Evolutionary conservation across 768 basidiomycete genomes (phyloP).

Genomic region (Pleurotus giganteus): DNA sequence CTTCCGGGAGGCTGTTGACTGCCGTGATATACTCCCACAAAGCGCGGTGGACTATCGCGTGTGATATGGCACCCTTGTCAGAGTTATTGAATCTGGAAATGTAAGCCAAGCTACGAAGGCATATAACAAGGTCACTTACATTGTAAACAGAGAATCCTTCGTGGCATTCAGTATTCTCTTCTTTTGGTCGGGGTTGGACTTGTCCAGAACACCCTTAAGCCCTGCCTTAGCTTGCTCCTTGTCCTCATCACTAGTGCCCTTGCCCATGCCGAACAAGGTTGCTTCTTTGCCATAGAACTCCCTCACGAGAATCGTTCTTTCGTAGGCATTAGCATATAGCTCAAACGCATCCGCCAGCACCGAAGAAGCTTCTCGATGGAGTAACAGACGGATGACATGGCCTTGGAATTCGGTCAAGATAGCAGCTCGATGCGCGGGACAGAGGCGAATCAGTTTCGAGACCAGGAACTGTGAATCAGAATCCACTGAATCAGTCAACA

Average conservation of each 20-base stretch:
- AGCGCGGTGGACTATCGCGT: conserved; percentile 84
- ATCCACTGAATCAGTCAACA: not conserved
- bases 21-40: conserved; percentile 82
- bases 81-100: conserved; percentile 78
- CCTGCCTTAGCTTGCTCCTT: conserved; percentile 67
- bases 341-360: conserved; percentile 90
- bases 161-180: conserved; percentile 66
- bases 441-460: conserved; percentile 73
- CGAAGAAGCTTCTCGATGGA: conserved; percentile 81
- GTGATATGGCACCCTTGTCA: conserved; percentile 85
- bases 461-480: conserved; percentile 61
- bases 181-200: conserved; percentile 58
- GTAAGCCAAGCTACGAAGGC: conserved; percentile 2
- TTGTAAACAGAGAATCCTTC: conserved; percentile 69
- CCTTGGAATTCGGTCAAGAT: conserved; percentile 82
- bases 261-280: conserved; percentile 58
- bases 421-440: conserved; percentile 68
- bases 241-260: conserved; percentile 53
- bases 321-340: conserved; percentile 81
- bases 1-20: conserved; percentile 54
- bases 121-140: conserved; percentile 47
- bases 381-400: conserved; percentile 70
- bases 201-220: conserved; percentile 64
- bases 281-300: conserved; percentile 94
- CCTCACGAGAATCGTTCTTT: conserved; percentile 74